Evolutionary conservation across 371 early-diverging fungal genomes (phyloP).

Genomic region (Zychaea mexicana): DNA sequence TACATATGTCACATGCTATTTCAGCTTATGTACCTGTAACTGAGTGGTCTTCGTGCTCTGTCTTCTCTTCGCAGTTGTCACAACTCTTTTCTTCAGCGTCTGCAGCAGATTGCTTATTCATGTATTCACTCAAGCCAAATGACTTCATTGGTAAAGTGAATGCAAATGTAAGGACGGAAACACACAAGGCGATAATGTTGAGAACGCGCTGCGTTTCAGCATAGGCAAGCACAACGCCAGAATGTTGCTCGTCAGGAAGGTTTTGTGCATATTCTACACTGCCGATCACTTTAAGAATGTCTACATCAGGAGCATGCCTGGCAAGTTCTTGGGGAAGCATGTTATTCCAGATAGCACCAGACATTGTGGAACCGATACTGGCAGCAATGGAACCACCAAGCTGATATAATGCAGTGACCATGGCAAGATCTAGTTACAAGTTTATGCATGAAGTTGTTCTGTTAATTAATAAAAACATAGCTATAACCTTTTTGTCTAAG

Average conservation of each 20-base stretch:
- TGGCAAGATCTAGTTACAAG: slow-evolving; percentile 43
- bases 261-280: slow-evolving; percentile 23
- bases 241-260: slow-evolving; percentile 29
- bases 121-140: slow-evolving; percentile 24
- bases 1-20: no score
- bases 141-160: slow-evolving; percentile 34
- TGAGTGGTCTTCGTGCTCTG: no score
- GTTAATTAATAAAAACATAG: neutral
- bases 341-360: slow-evolving; percentile 40
- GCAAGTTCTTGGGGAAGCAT: slow-evolving; percentile 32
- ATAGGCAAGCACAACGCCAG: slow-evolving; percentile 26
- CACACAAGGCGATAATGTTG: slow-evolving; percentile 28
- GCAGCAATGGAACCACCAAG: slow-evolving; percentile 37
- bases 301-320: slow-evolving; percentile 33
- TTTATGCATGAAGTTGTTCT: no score
- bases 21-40: no score
- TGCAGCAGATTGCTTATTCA: neutral
- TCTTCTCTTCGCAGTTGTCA: no score
- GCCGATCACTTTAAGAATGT: slow-evolving; percentile 23
- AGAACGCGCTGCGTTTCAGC: slow-evolving; percentile 30
- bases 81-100: no score
- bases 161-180: slow-evolving; percentile 23
- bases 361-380: slow-evolving; percentile 36
- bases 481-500: neutral
- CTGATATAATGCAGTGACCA: slow-evolving; percentile 34